Evolutionary conservation across 148 eudicot species (phyloP), one percentile per base, ranked within the genome.

Genomic region (Euryodendron excelsum): DNA sequence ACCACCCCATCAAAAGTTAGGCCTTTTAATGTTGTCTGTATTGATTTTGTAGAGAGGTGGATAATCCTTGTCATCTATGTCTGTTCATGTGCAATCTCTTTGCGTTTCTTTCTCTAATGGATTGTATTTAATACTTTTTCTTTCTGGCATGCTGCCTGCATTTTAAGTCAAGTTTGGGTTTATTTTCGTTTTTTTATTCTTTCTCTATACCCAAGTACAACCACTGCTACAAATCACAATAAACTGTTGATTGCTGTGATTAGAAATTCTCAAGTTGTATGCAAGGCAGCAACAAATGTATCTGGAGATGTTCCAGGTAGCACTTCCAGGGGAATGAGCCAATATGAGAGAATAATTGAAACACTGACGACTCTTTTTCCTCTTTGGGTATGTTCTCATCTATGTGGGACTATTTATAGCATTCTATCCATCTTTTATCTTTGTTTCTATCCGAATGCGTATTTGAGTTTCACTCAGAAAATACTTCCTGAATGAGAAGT

Each of bases 301-400:
- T 84, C 98, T 36, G 99, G 98, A 77, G 99, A 93, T 78, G 70
- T 88, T 80, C 86, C 97, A 33, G 82, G 78, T 78, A 84, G 77
- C 74, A 25, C 79, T 80, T 66, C 92, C 31, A 77, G 83, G 78
- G 88, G 80, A 75, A 61, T 91, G 89, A 90, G 85, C 87, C 89
- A 84, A 78, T 96, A 92, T 80, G 98, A 96, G 84, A 90, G 82
- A 81, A 90, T 93, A 73, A 89, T 96, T 79, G 99, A 96, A 87
- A 88, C 90, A 47, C 80, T 96, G 87, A 96, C 99, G 3, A 93
- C 99, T 47, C 97, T 96, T 78, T 96, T 96, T 85, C 99, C 99
- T 83, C 64, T 92, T 25, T 96, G 99, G 99, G 99, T 96, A 89
- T 74, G 93, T 78, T 53, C 69, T 78, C 37, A 17, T 81, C 56